Conservation (phyloP, 257 asterid genomes). For the Nicotiana tomentosiformis region DNA sequence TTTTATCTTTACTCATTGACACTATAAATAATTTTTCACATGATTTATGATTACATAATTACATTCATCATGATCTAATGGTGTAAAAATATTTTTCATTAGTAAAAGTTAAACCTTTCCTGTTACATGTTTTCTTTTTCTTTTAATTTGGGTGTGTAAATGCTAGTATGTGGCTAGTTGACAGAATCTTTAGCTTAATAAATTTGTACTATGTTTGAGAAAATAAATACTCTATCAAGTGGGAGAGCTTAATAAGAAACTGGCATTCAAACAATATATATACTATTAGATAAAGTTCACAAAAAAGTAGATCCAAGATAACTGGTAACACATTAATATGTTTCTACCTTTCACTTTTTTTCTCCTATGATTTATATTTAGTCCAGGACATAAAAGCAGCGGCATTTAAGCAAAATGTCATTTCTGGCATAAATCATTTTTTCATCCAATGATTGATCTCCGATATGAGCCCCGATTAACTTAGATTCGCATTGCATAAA, state of each 20-base stretch:
- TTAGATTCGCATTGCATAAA: too few relatives aligned
- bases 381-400: neutral
- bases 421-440: neutral
- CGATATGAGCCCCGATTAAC: too few relatives aligned
- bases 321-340: neutral
- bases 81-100: neutral
- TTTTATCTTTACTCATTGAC: neutral
- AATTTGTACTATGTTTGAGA: neutral
- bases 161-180: neutral
- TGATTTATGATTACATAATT: neutral
- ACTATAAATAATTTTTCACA: too few relatives aligned
- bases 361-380: neutral
- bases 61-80: neutral
- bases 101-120: too few relatives aligned
- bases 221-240: neutral
- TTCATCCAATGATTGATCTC: neutral
- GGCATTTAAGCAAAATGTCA: neutral
- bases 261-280: neutral
- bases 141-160: neutral
- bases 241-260: neutral
- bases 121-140: neutral
- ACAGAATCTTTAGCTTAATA: neutral
- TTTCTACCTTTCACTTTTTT: neutral
- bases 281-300: neutral
- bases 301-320: neutral